Conservation (phyloP, 1,284 basidiomycete genomes). For the Microbotryum scabiosae region DNA sequence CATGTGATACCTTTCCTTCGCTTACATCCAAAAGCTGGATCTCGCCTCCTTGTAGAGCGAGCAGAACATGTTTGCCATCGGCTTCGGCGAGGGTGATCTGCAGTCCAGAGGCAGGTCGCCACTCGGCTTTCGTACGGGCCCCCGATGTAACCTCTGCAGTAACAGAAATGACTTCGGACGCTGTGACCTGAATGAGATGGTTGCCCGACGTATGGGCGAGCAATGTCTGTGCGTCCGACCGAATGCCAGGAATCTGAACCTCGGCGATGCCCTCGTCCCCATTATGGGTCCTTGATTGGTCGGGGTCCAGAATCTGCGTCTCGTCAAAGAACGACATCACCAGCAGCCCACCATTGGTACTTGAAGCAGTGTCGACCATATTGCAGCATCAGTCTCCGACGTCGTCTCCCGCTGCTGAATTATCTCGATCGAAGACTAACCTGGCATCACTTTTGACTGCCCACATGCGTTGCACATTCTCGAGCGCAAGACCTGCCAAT, state of each 20-base stretch:
- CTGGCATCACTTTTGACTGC: too few relatives aligned
- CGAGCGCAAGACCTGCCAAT: too few relatives aligned
- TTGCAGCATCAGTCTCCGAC: too few relatives aligned
- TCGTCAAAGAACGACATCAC: slow-evolving; percentile 43
- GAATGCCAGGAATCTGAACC: slow-evolving; percentile 44
- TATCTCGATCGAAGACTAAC: too few relatives aligned
- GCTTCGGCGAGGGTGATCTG: slow-evolving; percentile 61
- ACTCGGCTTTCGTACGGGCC: too few relatives aligned
- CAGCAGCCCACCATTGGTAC: slow-evolving; percentile 44
- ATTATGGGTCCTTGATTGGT: slow-evolving; percentile 17
- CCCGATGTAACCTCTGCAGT: neutral
- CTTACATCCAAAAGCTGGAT: slow-evolving; percentile 50
- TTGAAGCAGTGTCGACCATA: too few relatives aligned
- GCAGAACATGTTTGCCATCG: slow-evolving; percentile 55
- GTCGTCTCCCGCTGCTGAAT: too few relatives aligned
- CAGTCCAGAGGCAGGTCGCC: slow-evolving; percentile 15
- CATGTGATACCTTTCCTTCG: slow-evolving; percentile 37
- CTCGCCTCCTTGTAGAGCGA: slow-evolving; percentile 55
- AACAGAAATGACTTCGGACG: slow-evolving; percentile 33
- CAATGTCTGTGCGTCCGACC: slow-evolving; percentile 52
- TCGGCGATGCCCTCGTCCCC: slow-evolving; percentile 31
- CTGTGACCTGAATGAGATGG: slow-evolving; percentile 64
- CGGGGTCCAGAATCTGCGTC: slow-evolving; percentile 38
- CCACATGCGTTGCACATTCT: too few relatives aligned
- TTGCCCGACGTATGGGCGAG: slow-evolving; percentile 43